phyloP scores from a whole-genome alignment of 352 stramenopile genomes.

The Phytophthora palmivora region DNA sequence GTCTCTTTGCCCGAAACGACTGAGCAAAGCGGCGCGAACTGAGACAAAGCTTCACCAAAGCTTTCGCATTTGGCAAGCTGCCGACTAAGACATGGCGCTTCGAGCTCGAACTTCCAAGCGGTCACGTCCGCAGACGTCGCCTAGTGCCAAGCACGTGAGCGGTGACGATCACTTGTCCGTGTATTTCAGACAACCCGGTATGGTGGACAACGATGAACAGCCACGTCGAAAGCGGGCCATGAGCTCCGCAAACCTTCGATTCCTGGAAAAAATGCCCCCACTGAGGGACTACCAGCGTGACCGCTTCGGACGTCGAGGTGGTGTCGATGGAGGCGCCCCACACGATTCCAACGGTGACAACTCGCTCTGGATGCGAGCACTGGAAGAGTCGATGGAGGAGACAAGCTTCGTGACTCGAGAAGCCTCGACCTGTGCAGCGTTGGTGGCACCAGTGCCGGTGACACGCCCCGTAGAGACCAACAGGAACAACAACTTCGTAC shows the following conservation, averaged over 20 bases:
- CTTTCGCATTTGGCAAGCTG: conserved; percentile 10
- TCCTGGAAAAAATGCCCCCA: conserved; percentile 73
- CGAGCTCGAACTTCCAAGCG: conserved; percentile 31
- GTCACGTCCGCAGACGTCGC: conserved; percentile 30
- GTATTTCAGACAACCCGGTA: conserved; percentile 14
- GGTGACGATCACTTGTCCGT: conserved; percentile 25
- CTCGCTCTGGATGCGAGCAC: conserved; percentile 59
- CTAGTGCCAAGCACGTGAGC: conserved; percentile 23
- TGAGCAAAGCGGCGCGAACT: conserved; percentile 22
- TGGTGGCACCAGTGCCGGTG: conserved; percentile 51
- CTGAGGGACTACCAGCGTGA: conserved; percentile 66
- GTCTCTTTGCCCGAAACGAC: conserved; percentile 45
- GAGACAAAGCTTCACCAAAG: background rate
- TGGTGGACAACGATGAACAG: conserved; percentile 23
- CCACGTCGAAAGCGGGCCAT: conserved; percentile 63
- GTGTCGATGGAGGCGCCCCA: conserved; percentile 61
- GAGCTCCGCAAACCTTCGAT: conserved; percentile 62
- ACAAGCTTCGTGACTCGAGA: conserved; percentile 72
- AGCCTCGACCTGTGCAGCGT: conserved; percentile 40
- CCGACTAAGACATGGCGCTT: conserved; percentile 27
- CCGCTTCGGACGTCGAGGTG: conserved; percentile 63
- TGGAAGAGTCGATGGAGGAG: conserved; percentile 75
- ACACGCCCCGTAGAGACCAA: conserved; percentile 8
- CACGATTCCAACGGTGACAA: conserved; percentile 19
- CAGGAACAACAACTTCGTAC: conserved; percentile 25